Base-by-base conservation (phyloP, 148 eudicot genomes). In the Simmondsia chinensis region DNA sequence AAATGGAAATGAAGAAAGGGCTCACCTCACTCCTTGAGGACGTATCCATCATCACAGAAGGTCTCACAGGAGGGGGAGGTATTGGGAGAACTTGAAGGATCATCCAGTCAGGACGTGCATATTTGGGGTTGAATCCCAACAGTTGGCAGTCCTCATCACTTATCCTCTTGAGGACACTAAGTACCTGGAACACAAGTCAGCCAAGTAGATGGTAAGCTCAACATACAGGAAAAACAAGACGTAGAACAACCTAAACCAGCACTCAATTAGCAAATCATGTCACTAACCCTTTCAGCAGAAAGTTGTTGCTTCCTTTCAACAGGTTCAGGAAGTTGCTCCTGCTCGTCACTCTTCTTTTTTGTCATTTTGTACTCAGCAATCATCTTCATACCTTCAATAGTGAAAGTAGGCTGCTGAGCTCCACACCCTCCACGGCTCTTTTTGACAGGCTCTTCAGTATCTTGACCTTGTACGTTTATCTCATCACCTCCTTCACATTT, bases 401-500 rank as follows among this genome's bases (percentile, higher is more conserved):
- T 67, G 56, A 77, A 66, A 49, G 65, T 70, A 6, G 89, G 89
- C 56, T 76, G 89, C 57, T 61, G 89, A 7, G 89, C 80, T 42
- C 89, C 89, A 56, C 89, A 81, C 22, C 89, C 89, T 56, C 84
- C 81, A 42, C 74, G 73, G 28, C 60, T 65, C 68, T 75, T 77
- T 55, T 77, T 77, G 6, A 59, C 54, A 1, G 71, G 57, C 53
- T 86, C 94, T 17, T 60, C 96, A 35, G 72, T 27, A 60, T 75
- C 86, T 42, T 82, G 77, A 48, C 68, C 66, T 54, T 73, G 79
- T 39, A 72, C 63, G 33, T 86, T 88, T 44, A 91, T 63, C 27
- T 86, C 95, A 52, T 86, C 99, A 39, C 95, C 99, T 3, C 95
- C 99, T 46, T 91, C 99, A 63, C 99, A 93, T 64, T 86, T 93